Base-by-base conservation (phyloP, 371 early-diverging fungal species). In the Rhizopus arrhizus region DNA sequence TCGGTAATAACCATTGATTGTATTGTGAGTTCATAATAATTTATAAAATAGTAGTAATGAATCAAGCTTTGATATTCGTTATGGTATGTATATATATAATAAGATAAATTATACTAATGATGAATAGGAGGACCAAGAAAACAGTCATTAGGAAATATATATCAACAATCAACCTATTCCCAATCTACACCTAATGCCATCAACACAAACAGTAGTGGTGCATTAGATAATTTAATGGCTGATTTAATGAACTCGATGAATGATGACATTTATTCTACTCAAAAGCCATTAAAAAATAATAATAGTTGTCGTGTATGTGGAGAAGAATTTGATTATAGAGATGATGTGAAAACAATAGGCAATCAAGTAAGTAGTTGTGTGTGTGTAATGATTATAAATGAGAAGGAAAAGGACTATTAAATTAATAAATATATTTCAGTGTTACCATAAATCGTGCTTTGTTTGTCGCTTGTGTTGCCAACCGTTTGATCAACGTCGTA, bases 391-490 rank as follows among this genome's bases (percentile, higher is more conserved):
- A 36, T 31, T n/a, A 43, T 54, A 41, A 13, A 29, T 8, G 42
- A 31, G 13, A 22, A 22, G 22, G 22, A 22, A 22, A 22, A 22
- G 22, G 22, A 22, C 22, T 48, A 28, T n/a, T 49, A 33, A 33
- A 33, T 53, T 33, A 53, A 53, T 32, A 34, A 33, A 53, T 36
- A 53, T 50, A 36, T 36, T 36, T 36, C 36, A 77, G 73, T 75
- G 70, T 48, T 78, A 78, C 66, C 79, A 78, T 56, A 75, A 61
- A 48, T 46, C 63, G 22, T 78, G 79, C 55, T 90, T 88, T 70
- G 78, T 77, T 50, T 93, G 93, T 66, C 80, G 71, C 31, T 66
- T 85, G 34, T 93, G 93, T 70, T 74, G 78, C 12, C 69, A 74
- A 28, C 81, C 86, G 29, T 77, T 93, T 54, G 82, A 83, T 59